A percentile compares a stretch with the other conserved stretches of the same genome.
Evolutionary conservation across 2,329 filamentous ascomycete species (phyloP).

Genomic region (Stachybotrys echinatus): DNA sequence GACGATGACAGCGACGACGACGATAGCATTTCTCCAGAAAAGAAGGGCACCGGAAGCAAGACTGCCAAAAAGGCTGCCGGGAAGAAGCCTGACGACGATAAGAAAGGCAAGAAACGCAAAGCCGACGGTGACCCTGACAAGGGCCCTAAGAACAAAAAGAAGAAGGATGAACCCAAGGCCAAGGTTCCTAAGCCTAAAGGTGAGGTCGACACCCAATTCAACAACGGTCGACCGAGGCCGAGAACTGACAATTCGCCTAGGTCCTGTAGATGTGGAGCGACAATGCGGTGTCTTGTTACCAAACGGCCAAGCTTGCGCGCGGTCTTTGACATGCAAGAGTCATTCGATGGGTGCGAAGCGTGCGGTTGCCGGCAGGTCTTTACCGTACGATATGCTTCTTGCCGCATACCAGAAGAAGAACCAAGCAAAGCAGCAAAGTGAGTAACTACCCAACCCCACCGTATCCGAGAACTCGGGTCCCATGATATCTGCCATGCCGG

Average conservation of each 20-base stretch:
- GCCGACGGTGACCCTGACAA: slow-evolving; percentile 74
- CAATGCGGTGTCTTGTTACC: slow-evolving; percentile 85
- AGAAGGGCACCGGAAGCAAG: slow-evolving; percentile 35
- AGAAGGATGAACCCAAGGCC: slow-evolving; percentile 85
- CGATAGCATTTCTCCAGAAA: slow-evolving; percentile 33
- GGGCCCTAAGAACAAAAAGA: slow-evolving; percentile 84
- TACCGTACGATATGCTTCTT: slow-evolving; percentile 90
- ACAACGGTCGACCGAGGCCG: background rate
- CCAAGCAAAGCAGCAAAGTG: slow-evolving; percentile 94
- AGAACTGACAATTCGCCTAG: slow-evolving; percentile 26
- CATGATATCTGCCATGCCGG: too few species aligned
- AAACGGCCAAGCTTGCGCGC: slow-evolving; percentile 81
- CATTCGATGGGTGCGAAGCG: slow-evolving; percentile 94
- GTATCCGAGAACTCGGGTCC: too few species aligned
- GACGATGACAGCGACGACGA: slow-evolving; percentile 43
- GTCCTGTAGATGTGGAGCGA: slow-evolving; percentile 87
- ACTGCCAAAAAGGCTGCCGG: slow-evolving; percentile 58
- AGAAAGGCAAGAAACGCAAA: slow-evolving; percentile 73
- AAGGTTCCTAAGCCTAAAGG: slow-evolving; percentile 82
- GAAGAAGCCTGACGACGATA: slow-evolving; percentile 62
- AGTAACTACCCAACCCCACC: too few species aligned
- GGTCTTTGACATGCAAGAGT: slow-evolving; percentile 88
- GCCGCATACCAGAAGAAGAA: slow-evolving; percentile 95
- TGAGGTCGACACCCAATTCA: slow-evolving; percentile 18
- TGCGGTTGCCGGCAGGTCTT: slow-evolving; percentile 76